A percentile compares a stretch with the other conserved stretches of the same genome.
phyloP scores from a whole-genome alignment of 2,329 filamentous ascomycete genomes.

The Fusarium papillatum region DNA sequence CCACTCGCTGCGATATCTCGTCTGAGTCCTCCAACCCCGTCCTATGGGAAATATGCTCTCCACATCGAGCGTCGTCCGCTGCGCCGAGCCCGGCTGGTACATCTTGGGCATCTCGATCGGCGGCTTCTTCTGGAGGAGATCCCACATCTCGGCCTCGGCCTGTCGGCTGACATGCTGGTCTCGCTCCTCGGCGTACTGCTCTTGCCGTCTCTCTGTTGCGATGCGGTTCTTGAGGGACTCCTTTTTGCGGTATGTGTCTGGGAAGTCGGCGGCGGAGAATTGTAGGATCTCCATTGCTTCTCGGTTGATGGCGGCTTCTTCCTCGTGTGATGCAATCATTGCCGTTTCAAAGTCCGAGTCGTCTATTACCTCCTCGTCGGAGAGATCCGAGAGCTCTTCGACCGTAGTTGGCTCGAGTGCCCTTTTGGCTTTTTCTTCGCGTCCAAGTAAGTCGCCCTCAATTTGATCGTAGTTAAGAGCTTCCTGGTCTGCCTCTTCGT shows the following conservation, averaged over 20 bases:
- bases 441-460: constrained; percentile 17
- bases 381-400: not conserved
- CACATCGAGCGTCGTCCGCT: constrained; percentile 48
- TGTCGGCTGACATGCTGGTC: constrained; percentile 56
- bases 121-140: constrained; percentile 55
- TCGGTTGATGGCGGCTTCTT: constrained; percentile 46
- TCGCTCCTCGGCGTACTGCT: constrained; percentile 57
- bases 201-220: constrained; percentile 56
- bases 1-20: constrained; percentile 58
- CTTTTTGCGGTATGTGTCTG: constrained; percentile 52
- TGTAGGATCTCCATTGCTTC: constrained; percentile 59
- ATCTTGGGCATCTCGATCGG: constrained; percentile 50
- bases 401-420: not conserved
- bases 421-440: constrained; percentile 23
- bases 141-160: constrained; percentile 62
- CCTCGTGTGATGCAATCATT: constrained; percentile 35
- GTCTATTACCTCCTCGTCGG: constrained; percentile 25
- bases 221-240: constrained; percentile 55
- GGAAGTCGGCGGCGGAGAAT: constrained; percentile 56
- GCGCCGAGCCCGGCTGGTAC: constrained; percentile 44
- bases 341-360: constrained; percentile 33
- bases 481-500: constrained; percentile 40
- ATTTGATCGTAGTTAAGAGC: constrained; percentile 35
- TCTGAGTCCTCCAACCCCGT: constrained; percentile 54
- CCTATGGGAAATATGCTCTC: constrained; percentile 53